Base-by-base conservation (phyloP, 345 rosid genomes). In the Populus tremula region DNA sequence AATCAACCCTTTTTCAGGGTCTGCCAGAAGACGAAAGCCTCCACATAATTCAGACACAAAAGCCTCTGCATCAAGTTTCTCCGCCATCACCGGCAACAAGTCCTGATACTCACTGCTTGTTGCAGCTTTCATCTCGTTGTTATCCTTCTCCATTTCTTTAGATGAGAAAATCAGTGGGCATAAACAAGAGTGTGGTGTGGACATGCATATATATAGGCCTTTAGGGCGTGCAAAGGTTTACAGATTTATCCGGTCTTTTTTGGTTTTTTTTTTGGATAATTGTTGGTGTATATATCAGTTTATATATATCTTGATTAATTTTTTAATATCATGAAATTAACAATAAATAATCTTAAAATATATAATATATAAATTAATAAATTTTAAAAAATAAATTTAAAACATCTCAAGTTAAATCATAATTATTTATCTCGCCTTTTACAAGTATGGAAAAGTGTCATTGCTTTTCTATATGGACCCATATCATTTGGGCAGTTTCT, bases 51-150 rank as follows among this genome's bases (percentile, higher is more conserved):
- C 98, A 0, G 90, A 80, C 67, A 95, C 95, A 35, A 95, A 95
- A 33, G 84, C 80, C 84, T 95, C 92, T 1, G 86, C 93, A 47
- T 90, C 91, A 10, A 95, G 90, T 89, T 91, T 95, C 78, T 93
- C 97, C 0, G 98, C 98, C 99, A 95, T 95, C 54, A 91, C 80
- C 0, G 93, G 97, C 27, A 95, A 82, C 87, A 91, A 82, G 76
- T 93, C 98, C 78, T 93, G 88, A 39, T 85, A 93, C 80, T 78
- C 84, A 16, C 79, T 31, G 71, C 76, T 79, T 13, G 73, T 16
- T 43, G 82, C 43, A 16, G 69, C 16, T 72, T 61, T 80, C 10
- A 36, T 64, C 47, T 71, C 74, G 2, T 0, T 17, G 8, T 54
- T 70, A 54, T 70, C 33, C 43, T 75, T 78, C 35, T 79, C 87